These are phyloP conservation scores for Rhizopogon vulgaris DNA, from an alignment of 768 basidiomycete genomes.

Conservation along the genomic window DNA sequence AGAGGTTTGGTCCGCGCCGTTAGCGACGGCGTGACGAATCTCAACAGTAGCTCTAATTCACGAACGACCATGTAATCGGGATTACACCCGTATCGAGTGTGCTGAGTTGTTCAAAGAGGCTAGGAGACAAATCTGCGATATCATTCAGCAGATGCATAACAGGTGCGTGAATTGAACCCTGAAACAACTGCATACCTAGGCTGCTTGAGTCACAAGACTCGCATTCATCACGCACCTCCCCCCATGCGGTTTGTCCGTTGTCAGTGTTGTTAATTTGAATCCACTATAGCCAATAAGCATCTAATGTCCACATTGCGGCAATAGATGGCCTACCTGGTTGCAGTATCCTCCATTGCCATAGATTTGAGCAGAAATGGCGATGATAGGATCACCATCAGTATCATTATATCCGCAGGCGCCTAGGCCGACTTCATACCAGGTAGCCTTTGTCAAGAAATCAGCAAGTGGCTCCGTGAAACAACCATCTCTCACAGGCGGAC, in stretches of 20 bases:
- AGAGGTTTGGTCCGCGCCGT: too few relatives aligned
- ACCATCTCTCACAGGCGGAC: not conserved
- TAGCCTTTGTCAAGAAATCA: constrained; percentile 44
- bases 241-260: constrained; percentile 45
- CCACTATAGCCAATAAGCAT: constrained; percentile 33
- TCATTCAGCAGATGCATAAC: not conserved
- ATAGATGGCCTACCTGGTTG: constrained; percentile 40
- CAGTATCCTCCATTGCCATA: constrained; percentile 55
- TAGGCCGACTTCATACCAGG: constrained; percentile 53
- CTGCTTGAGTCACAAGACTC: constrained; percentile 42
- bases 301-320: not conserved
- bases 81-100: constrained; percentile 43
- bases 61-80: constrained; percentile 19
- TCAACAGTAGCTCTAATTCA: too few relatives aligned
- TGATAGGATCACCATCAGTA: constrained; percentile 43
- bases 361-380: constrained; percentile 53
- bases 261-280: constrained; percentile 52
- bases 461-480: not conserved
- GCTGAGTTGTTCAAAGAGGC: constrained; percentile 49
- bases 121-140: constrained; percentile 58
- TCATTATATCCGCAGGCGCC: constrained; percentile 62
- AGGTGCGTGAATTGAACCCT: not conserved
- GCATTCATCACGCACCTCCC: constrained; percentile 53
- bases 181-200: constrained; percentile 43
- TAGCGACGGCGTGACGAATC: too few relatives aligned